Evolutionary conservation across 176 grass and related monocot species (phyloP).

Genomic region (Stipa capillata): DNA sequence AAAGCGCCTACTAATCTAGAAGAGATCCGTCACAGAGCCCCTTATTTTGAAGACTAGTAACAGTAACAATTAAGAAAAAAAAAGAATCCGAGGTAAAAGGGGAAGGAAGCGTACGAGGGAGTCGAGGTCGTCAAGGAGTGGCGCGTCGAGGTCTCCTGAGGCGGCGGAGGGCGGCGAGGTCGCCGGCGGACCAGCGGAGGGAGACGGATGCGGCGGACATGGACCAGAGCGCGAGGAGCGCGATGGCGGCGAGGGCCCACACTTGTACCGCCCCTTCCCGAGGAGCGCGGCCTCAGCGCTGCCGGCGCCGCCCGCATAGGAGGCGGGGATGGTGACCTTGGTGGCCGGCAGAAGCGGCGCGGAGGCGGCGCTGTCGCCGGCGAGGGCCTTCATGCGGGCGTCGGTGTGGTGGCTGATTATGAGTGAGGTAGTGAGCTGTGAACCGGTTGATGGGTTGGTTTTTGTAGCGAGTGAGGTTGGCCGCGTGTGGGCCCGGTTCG

Average conservation of each 20-base stretch:
- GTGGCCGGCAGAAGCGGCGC: neutral
- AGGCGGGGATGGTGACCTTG: constrained; percentile 25
- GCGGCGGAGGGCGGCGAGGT: neutral
- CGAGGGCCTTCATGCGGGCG: constrained; percentile 44
- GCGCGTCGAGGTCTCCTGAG: constrained; percentile 19
- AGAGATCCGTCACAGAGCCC: neutral
- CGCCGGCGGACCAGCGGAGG: constrained; percentile 63
- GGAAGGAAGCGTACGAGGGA: constrained; percentile 28
- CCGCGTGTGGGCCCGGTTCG: constrained; percentile 9
- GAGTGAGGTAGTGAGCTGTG: neutral
- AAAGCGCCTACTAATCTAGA: neutral
- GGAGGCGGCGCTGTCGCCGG: neutral
- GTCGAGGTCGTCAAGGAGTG: constrained; percentile 46
- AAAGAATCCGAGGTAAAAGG: neutral
- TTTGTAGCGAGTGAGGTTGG: constrained; percentile 44
- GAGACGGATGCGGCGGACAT: constrained; percentile 87
- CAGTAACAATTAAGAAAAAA: neutral
- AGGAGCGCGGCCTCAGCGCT: constrained; percentile 17
- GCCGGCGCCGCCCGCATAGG: neutral
- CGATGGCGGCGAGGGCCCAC: constrained; percentile 81
- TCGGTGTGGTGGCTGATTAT: neutral
- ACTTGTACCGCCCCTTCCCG: constrained; percentile 76
- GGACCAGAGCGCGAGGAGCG: constrained; percentile 92
- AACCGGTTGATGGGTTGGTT: neutral
- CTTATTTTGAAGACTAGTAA: neutral